Evolutionary conservation across 305 asterid species (phyloP).

Genomic region (Petunia hybrid): DNA sequence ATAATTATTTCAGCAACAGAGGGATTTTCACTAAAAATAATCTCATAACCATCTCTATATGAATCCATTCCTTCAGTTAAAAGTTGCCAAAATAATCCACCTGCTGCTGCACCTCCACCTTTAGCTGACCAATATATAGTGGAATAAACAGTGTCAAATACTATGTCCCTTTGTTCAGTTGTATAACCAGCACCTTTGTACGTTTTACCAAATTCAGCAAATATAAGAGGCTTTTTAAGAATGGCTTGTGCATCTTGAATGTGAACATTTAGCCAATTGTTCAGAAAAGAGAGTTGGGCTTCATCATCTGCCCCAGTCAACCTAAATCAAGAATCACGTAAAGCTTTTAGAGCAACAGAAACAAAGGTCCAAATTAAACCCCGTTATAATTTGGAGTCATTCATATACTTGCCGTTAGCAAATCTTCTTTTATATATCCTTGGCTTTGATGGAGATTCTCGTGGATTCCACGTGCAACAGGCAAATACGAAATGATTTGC

Average conservation of each 20-base stretch:
- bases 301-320: slow-evolving; percentile 43
- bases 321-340: slow-evolving; percentile 35
- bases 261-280: slow-evolving; percentile 39
- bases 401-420: too few species aligned
- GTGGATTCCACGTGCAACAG: too few species aligned
- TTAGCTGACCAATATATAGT: slow-evolving; percentile 33
- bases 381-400: too few species aligned
- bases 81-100: slow-evolving; percentile 37
- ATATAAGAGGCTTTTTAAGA: slow-evolving; percentile 25
- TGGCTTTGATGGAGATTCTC: too few species aligned
- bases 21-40: slow-evolving; percentile 30
- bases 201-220: slow-evolving; percentile 40
- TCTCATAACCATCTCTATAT: slow-evolving; percentile 36
- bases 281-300: slow-evolving; percentile 43
- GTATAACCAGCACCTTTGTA: slow-evolving; percentile 19
- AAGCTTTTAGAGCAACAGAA: neutral
- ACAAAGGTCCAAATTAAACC: too few species aligned
- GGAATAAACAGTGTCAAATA: slow-evolving; percentile 31
- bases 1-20: slow-evolving; percentile 29
- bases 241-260: slow-evolving; percentile 31
- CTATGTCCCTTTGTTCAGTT: slow-evolving; percentile 4
- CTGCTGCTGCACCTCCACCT: slow-evolving; percentile 35
- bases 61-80: slow-evolving; percentile 37
- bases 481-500: too few species aligned
- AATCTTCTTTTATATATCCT: too few species aligned